Conservation (phyloP, 1,139 yeast species). For the Suhomyces coccinellae region DNA sequence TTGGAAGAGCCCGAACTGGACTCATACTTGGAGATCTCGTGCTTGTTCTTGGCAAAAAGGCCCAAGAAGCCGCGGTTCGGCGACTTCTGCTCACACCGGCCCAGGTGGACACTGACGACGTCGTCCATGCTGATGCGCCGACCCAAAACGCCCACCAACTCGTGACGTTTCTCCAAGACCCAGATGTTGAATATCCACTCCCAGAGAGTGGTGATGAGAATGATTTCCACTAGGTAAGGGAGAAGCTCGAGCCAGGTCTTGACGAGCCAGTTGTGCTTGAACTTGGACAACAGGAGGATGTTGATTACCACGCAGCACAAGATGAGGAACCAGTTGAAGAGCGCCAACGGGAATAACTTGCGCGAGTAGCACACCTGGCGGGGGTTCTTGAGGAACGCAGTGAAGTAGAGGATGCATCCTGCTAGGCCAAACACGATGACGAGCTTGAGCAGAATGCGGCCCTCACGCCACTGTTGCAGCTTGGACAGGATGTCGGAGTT, state of each 20-base stretch:
- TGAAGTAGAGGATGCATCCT: slow-evolving; percentile 28
- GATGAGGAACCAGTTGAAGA: slow-evolving; percentile 39
- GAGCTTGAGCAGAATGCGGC: slow-evolving; percentile 23
- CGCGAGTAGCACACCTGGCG: slow-evolving; percentile 35
- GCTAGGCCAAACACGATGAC: slow-evolving; percentile 31
- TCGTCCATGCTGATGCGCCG: slow-evolving; percentile 46
- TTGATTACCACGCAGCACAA: slow-evolving; percentile 29
- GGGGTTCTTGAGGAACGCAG: slow-evolving; percentile 32
- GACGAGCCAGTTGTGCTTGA: slow-evolving; percentile 32
- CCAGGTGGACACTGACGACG: slow-evolving; percentile 18
- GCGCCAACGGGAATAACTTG: slow-evolving; percentile 42
- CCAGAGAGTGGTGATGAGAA: slow-evolving; percentile 46
- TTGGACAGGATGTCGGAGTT: slow-evolving; percentile 10
- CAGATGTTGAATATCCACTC: slow-evolving; percentile 52
- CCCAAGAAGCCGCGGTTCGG: not conserved
- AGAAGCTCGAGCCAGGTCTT: slow-evolving; percentile 43
- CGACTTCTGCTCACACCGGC: not conserved
- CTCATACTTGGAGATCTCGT: slow-evolving; percentile 2
- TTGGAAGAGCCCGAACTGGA: slow-evolving; percentile 1
- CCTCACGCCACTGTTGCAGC: slow-evolving; percentile 15
- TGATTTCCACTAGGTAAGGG: slow-evolving; percentile 39
- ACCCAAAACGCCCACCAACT: slow-evolving; percentile 50
- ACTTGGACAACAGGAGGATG: slow-evolving; percentile 28
- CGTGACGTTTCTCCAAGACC: slow-evolving; percentile 42
- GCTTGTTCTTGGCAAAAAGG: not conserved